Conservation (phyloP, 768 basidiomycete species). For the Chalciporus piperatus region DNA sequence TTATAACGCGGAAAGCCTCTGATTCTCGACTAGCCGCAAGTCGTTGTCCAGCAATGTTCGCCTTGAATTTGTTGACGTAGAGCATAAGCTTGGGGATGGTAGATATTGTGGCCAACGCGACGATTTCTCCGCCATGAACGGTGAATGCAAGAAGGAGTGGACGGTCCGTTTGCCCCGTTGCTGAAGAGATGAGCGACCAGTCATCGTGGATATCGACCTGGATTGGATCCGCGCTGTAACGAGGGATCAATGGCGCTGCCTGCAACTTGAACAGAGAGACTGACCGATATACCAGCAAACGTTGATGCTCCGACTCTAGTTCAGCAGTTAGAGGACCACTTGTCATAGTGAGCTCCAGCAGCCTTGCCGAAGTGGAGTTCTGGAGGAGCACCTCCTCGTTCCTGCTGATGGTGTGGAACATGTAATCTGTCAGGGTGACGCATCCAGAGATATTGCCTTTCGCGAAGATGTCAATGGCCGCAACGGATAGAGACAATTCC, state of each 20-base stretch:
- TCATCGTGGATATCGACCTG: constrained; percentile 75
- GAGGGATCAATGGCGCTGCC: constrained; percentile 1
- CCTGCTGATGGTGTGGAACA: constrained; percentile 71
- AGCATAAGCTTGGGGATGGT: constrained; percentile 76
- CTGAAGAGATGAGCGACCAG: constrained; percentile 58
- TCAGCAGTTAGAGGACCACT: constrained; percentile 65
- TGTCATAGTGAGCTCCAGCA: constrained; percentile 74
- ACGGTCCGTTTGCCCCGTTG: constrained; percentile 39
- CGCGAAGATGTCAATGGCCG: constrained; percentile 52
- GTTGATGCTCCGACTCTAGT: constrained; percentile 76
- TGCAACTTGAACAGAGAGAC: constrained; percentile 16
- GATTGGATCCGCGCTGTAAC: constrained; percentile 70
- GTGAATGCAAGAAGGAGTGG: constrained; percentile 73
- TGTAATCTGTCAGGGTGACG: constrained; percentile 62
- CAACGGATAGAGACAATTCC: constrained; percentile 65
- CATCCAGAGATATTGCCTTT: constrained; percentile 71
- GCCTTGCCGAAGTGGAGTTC: constrained; percentile 39
- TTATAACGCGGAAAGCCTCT: constrained; percentile 68
- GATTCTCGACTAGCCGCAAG: constrained; percentile 80
- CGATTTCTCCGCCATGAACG: constrained; percentile 65
- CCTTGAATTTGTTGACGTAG: constrained; percentile 71
- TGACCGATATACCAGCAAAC: constrained; percentile 72
- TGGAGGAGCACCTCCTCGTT: constrained; percentile 39
- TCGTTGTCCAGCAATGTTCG: constrained; percentile 68
- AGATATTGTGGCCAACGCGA: constrained; percentile 64